Evolutionary conservation across 306 rosid genomes (phyloP).

Genomic region (Inga oerstediana): DNA sequence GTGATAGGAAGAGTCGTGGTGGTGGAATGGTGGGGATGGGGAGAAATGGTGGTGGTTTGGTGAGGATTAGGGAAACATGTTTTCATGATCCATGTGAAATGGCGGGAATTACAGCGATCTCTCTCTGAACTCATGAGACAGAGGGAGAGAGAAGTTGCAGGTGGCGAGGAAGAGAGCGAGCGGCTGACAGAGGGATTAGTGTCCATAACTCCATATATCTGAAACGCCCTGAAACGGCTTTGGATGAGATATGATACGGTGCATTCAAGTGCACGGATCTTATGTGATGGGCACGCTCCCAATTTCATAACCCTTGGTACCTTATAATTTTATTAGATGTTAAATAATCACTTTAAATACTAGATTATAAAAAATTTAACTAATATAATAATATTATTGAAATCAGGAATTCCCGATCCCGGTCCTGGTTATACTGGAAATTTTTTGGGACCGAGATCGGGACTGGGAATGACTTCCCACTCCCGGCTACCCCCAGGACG

Average conservation of each 20-base stretch:
- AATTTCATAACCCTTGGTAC: neutral
- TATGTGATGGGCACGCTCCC: neutral
- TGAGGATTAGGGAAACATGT: constrained; percentile 56
- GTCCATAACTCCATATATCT: too few species aligned
- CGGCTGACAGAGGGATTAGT: neutral
- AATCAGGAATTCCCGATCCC: too few species aligned
- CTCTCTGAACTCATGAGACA: constrained; percentile 41
- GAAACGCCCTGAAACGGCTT: neutral
- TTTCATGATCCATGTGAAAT: constrained; percentile 74
- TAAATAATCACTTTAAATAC: too few species aligned
- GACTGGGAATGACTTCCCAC: too few species aligned
- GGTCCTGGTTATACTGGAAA: too few species aligned
- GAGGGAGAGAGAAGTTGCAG: neutral
- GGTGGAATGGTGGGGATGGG: neutral
- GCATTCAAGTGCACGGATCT: neutral
- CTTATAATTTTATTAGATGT: too few species aligned
- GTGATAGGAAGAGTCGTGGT: neutral
- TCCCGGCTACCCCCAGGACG: too few species aligned
- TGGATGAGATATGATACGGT: neutral
- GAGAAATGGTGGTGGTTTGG: neutral
- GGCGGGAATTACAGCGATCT: constrained; percentile 73
- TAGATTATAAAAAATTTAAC: too few species aligned
- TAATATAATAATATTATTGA: too few species aligned
- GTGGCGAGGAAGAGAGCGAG: neutral
- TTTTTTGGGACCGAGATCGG: too few species aligned